Evolutionary conservation across 2,329 filamentous ascomycete genomes (phyloP).

Genomic region (Sclerotinia sclerotiorum): DNA sequence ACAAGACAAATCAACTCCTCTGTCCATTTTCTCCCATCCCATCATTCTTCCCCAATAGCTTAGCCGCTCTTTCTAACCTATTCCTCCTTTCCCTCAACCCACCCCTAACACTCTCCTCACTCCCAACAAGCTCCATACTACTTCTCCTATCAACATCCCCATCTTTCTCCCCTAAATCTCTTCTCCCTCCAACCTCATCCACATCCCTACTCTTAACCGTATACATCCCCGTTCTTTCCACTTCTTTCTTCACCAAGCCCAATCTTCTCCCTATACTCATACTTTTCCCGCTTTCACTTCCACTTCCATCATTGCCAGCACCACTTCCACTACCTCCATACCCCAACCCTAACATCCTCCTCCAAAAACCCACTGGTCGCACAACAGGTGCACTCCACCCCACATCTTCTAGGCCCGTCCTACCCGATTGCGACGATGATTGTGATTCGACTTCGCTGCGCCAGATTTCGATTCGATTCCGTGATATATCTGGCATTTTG

Average conservation of each 20-base stretch:
- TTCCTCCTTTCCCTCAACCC: not conserved
- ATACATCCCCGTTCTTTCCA: slow-evolving; percentile 22
- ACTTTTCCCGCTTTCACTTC: not conserved
- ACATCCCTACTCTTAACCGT: slow-evolving; percentile 10
- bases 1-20: not conserved
- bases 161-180: not conserved
- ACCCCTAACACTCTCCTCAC: not conserved
- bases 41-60: slow-evolving; percentile 7
- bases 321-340: not conserved
- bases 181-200: not conserved
- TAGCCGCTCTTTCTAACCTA: slow-evolving; percentile 14
- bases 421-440: slow-evolving; percentile 14
- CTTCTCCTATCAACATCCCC: not conserved
- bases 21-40: not conserved
- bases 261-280: not conserved
- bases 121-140: slow-evolving; percentile 16
- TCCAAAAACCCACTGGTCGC: slow-evolving; percentile 13
- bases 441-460: slow-evolving; percentile 17
- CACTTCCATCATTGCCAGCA: not conserved
- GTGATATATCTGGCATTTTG: slow-evolving; percentile 18
- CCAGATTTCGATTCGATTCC: slow-evolving; percentile 20
- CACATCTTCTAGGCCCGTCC: not conserved
- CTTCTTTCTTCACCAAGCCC: slow-evolving; percentile 15
- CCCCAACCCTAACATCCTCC: not conserved
- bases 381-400: not conserved